Evolutionary conservation across 495 filamentous ascomycete species (phyloP).

Genomic region (Xeromyces bisporus): DNA sequence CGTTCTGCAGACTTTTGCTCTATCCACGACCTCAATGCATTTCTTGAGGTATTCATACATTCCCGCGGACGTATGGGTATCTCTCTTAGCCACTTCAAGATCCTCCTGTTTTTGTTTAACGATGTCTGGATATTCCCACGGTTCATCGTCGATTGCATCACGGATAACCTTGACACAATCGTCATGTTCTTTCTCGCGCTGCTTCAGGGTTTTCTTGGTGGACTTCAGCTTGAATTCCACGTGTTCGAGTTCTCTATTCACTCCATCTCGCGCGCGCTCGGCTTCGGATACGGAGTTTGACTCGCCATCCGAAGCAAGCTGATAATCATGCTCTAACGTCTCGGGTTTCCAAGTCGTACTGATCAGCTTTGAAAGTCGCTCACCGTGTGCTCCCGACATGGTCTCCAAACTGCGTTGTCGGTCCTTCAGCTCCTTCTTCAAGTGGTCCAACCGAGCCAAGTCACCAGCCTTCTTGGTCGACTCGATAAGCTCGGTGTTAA

Average conservation of each 20-base stretch:
- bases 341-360: constrained; percentile 48
- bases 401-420: constrained; percentile 55
- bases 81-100: constrained; percentile 42
- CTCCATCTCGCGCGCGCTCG: constrained; percentile 49
- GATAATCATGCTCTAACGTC: constrained; percentile 55
- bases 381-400: constrained; percentile 55
- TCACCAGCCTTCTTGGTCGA: constrained; percentile 63
- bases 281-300: constrained; percentile 37
- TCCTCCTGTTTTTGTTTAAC: constrained; percentile 40
- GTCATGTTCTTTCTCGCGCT: constrained; percentile 46
- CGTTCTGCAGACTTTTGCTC: constrained; percentile 49
- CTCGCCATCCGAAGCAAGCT: constrained; percentile 41
- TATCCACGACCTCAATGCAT: constrained; percentile 39
- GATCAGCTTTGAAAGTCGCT: constrained; percentile 46
- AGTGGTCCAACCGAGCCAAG: constrained; percentile 59
- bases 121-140: constrained; percentile 33
- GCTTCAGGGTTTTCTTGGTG: constrained; percentile 38
- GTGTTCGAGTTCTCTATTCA: constrained; percentile 57
- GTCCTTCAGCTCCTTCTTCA: constrained; percentile 59
- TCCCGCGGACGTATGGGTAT: constrained; percentile 43
- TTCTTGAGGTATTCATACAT: constrained; percentile 46
- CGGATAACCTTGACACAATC: constrained; percentile 33
- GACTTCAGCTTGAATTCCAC: constrained; percentile 61
- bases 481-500: constrained; percentile 62
- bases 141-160: constrained; percentile 36